phyloP scores from a whole-genome alignment of 1,139 yeast genomes.

The Protomyces macrosporus region DNA sequence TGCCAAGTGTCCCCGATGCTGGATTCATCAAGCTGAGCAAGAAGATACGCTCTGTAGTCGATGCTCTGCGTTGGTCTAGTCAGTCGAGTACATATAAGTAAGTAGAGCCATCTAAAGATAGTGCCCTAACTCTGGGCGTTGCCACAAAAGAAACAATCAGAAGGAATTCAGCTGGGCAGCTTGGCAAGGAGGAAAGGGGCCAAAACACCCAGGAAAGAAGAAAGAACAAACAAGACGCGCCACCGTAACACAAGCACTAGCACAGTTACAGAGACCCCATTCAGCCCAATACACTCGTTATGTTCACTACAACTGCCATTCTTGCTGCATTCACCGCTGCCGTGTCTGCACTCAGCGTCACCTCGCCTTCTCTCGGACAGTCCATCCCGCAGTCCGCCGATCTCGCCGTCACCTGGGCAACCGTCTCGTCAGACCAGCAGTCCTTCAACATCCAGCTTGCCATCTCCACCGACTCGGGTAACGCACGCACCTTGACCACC shows the following conservation, averaged over 20 bases:
- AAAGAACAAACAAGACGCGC: neutral
- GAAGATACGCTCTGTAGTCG: neutral
- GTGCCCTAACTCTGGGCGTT: too few species aligned
- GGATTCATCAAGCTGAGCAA: slow-evolving; percentile 61
- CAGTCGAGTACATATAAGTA: too few species aligned
- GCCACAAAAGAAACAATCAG: too few species aligned
- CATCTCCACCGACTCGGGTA: slow-evolving; percentile 22
- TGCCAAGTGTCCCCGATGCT: slow-evolving; percentile 84
- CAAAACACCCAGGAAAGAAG: too few species aligned
- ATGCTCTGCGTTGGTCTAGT: neutral
- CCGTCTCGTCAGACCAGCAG: slow-evolving; percentile 15
- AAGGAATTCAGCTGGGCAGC: too few species aligned
- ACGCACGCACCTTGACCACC: slow-evolving; percentile 20
- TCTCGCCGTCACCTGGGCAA: slow-evolving; percentile 18
- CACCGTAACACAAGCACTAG: neutral
- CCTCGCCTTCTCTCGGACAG: slow-evolving; percentile 15
- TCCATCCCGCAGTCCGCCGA: slow-evolving; percentile 18
- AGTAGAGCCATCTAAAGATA: too few species aligned
- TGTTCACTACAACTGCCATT: too few species aligned
- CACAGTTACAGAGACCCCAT: neutral
- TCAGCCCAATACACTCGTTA: too few species aligned
- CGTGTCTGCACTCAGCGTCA: slow-evolving; percentile 19
- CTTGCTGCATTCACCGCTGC: slow-evolving; percentile 9
- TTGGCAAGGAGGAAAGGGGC: too few species aligned
- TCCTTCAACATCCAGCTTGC: slow-evolving; percentile 25